Evolutionary conservation across 768 basidiomycete genomes (phyloP), one percentile per base, ranked within the genome.

Genomic region (Cantharellus anzutake): DNA sequence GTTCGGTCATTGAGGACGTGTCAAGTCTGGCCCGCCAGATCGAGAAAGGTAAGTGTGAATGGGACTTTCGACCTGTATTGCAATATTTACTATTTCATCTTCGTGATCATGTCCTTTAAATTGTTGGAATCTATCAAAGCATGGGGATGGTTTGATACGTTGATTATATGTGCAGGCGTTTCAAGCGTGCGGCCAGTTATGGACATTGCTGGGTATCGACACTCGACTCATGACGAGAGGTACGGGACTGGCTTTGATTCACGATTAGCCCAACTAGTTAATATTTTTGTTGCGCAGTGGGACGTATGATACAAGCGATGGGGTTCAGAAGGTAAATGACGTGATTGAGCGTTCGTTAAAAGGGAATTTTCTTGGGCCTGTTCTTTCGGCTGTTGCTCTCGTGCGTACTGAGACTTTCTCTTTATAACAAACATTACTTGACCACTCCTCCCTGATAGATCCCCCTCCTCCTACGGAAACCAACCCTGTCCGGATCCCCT

Each of bases 91-190:
- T 42, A 39, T 41, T 39, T 3, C 35, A 16, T 20, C 4, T 52
- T 42, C 11, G 44, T 35, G 41, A 14, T 41, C 56, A 35, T 44
- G 51, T 5, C 14, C 55, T 11, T 42, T 3, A 37, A 16, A 29
- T 5, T 41, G 56, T 50, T 50, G 50, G 34, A 39, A 51, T 48
- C 37, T 7, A 11, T 4, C 60, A 1, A 62, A 93, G 91, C 74
- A 63, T 92, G 89, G 88, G 72, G 71, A 1, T 86, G 89, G 14
- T 64, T 93, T 1, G 91, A 94, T 68, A 94, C 91, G 0, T 67
- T 94, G 3, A 71, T 90, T 39, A 78, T 94, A 41, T 77, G 79
- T 40, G 89, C 90, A 2, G 92, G 92, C 2, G 85, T 92, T 0
- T 87, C 87, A 0, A 82, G 89, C 5, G 73, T 91, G 2, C 80